These are phyloP conservation scores for Apiospora phragmitis DNA, from an alignment of 2,329 filamentous ascomycete species.

Conservation along the genomic window DNA sequence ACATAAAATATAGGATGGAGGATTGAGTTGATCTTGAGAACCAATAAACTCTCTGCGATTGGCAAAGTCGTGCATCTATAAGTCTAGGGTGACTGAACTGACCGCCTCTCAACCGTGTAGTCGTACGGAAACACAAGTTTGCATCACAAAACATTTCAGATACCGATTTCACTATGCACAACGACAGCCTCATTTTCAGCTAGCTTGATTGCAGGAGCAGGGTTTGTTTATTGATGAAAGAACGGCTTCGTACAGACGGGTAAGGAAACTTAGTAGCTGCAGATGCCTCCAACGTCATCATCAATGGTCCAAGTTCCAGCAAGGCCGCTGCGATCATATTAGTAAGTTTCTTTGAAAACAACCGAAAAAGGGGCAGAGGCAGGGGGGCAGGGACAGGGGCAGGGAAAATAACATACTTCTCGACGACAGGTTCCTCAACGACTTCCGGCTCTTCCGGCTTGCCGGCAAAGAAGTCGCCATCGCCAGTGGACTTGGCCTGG, in stretches of 20 bases:
- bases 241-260: neutral
- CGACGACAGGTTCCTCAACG: constrained; percentile 29
- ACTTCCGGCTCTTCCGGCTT: constrained; percentile 46
- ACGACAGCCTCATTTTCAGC: neutral
- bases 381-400: constrained; percentile 29
- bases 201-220: neutral
- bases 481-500: constrained; percentile 48
- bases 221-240: neutral
- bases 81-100: neutral
- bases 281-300: constrained; percentile 69
- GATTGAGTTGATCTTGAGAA: neutral
- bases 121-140: neutral
- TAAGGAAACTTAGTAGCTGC: constrained; percentile 44
- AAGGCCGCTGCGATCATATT: constrained; percentile 50
- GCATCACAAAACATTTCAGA: neutral
- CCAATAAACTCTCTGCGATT: neutral
- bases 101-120: neutral
- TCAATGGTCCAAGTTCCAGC: constrained; percentile 89
- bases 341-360: constrained; percentile 41
- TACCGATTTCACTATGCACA: neutral
- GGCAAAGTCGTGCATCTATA: neutral
- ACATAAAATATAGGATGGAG: too few relatives aligned
- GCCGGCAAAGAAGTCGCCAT: constrained; percentile 58
- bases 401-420: constrained; percentile 19
- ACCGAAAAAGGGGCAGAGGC: constrained; percentile 13